Base-by-base conservation (phyloP, 805 yeast genomes). In the Scheffersomyces stipitis region DNA sequence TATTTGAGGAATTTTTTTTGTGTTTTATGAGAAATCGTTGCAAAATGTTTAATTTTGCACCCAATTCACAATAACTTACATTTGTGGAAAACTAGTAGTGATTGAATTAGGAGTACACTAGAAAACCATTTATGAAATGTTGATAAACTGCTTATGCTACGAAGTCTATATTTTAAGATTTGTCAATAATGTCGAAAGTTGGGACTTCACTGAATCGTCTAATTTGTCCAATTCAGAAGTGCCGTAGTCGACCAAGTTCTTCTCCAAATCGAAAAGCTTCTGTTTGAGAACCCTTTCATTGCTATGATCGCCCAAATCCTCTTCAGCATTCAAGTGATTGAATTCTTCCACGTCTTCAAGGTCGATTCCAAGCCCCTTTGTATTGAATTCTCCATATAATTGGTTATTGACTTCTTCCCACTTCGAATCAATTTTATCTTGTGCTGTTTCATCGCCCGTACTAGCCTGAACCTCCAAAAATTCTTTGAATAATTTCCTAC, bases 321-420 rank as follows among this genome's bases (percentile, higher is more conserved):
- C 55, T 31, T 52, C 55, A 4, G 47, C 38, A 26, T 48, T 50
- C 34, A 56, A 14, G 15, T 54, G 41, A 39, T 75, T 71, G 52
- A 71, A 61, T 32, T 76, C 81, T 29, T 64, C 57, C 26, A 73
- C 35, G 33, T 75, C 80, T 1, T 60, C 69, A 2, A 43, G 45
- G 26, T 56, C 53, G 3, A 74, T 37, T 1, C 80, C 80, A 31
- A 73, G 54, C 23, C 48, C 63, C 14, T 38, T 50, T 34, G 54
- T 56, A 22, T 48, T 45, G 27, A 51, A 40, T 8, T 53, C 56
- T 3, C 46, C 51, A 29, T 61, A 57, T 6, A 63, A 38, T 2
- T 60, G 48, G 2, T 56, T 46, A 41, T 76, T 71, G 14, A 75
- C 55, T 30, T 58, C 58, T 10, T 71, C 67, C 81, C 81, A 77